A percentile compares a stretch with the other conserved stretches of the same genome.
phyloP scores from a whole-genome alignment of 2,329 filamentous ascomycete species.

The Mycosphaerella arachidis region DNA sequence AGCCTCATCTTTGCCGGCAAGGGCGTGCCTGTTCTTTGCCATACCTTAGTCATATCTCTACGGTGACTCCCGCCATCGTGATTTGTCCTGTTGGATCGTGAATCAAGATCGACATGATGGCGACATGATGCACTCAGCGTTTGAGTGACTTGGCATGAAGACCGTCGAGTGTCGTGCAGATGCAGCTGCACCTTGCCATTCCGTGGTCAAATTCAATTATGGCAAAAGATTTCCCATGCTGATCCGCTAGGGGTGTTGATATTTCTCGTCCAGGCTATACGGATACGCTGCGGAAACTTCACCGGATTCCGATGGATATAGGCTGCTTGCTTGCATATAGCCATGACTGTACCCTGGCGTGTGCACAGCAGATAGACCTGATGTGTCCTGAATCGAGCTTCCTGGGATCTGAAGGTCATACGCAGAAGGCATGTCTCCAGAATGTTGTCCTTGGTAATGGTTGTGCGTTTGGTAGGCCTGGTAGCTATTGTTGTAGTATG shows the following conservation, averaged over 20 bases:
- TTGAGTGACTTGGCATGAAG: too few relatives aligned
- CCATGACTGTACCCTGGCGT: conserved; percentile 12
- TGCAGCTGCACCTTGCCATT: too few relatives aligned
- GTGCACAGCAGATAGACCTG: conserved; percentile 7
- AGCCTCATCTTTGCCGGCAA: too few relatives aligned
- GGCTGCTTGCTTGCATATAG: not conserved
- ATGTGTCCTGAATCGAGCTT: conserved; percentile 8
- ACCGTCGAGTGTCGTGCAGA: too few relatives aligned
- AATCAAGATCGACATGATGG: too few relatives aligned
- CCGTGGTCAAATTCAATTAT: too few relatives aligned
- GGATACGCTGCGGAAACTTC: conserved; percentile 3
- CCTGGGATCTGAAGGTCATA: conserved; percentile 15
- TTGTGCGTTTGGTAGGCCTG: conserved; percentile 9
- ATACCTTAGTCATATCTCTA: too few relatives aligned
- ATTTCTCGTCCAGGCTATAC: conserved; percentile 5
- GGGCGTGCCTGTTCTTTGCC: too few relatives aligned
- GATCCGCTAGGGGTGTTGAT: not conserved
- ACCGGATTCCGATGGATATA: conserved; percentile 5
- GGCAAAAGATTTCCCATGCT: not conserved
- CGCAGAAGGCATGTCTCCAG: not conserved
- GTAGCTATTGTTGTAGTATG: conserved; percentile 12
- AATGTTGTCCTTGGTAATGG: conserved; percentile 7
- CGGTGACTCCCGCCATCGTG: too few relatives aligned
- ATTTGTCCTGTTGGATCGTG: too few relatives aligned
- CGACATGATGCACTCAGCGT: too few relatives aligned